Conservation (phyloP, 345 rosid genomes). For the Citropsis articulata region DNA sequence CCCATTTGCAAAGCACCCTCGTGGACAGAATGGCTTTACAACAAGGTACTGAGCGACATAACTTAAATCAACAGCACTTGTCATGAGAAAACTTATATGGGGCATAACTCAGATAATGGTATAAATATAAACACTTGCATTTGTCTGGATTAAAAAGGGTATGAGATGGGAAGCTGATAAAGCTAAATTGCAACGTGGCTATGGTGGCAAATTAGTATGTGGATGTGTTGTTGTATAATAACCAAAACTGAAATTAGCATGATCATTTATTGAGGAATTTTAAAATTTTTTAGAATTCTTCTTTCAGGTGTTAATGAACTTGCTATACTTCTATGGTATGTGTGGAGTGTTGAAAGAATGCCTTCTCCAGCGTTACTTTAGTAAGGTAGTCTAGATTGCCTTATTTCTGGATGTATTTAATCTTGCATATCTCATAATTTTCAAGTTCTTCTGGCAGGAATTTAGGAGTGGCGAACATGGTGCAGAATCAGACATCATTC, state of each 20-base stretch:
- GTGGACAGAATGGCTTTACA: constrained; percentile 72
- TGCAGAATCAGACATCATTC: constrained; percentile 44
- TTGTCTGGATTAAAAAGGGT: not conserved
- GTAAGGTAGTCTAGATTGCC: constrained; percentile 39
- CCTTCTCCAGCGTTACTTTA: constrained; percentile 67
- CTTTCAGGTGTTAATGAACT: constrained; percentile 53
- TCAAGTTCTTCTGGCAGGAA: constrained; percentile 35
- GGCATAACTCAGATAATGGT: not conserved
- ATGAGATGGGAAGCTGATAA: not conserved
- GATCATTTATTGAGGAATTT: not conserved
- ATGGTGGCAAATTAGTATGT: not conserved
- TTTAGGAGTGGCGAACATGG: constrained; percentile 38
- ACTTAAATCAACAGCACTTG: not conserved
- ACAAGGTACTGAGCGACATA: constrained; percentile 42
- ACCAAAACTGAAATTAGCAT: not conserved
- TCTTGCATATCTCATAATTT: not conserved
- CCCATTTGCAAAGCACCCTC: constrained; percentile 66
- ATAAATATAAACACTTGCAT: too few relatives aligned
- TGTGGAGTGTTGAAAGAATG: constrained; percentile 56
- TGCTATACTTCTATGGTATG: constrained; percentile 68
- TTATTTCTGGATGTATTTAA: not conserved
- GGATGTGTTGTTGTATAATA: not conserved
- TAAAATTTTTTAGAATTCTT: not conserved
- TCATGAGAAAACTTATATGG: not conserved
- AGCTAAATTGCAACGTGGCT: not conserved